Percentiles rank a stretch among this genome's conserved stretches.
These are phyloP conservation scores for Tulasnella sp. DNA, from an alignment of 768 basidiomycete species.

Conservation along the genomic window DNA sequence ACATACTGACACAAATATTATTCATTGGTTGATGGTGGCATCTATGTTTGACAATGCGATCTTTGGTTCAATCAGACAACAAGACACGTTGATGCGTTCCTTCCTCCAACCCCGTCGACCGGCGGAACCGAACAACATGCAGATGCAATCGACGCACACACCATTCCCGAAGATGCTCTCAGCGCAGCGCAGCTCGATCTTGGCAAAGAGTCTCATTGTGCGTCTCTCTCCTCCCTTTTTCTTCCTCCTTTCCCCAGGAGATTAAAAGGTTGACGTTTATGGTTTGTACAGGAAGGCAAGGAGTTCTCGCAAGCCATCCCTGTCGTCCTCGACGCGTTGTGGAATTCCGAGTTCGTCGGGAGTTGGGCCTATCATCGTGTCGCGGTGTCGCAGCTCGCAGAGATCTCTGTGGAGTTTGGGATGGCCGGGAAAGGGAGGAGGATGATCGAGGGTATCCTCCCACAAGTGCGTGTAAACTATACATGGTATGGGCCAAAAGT, in stretches of 20 bases:
- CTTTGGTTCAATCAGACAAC: not conserved
- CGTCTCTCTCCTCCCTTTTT: not conserved
- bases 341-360: constrained; percentile 71
- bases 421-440: constrained; percentile 53
- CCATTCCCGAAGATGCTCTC: constrained; percentile 4
- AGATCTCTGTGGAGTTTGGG: constrained; percentile 65
- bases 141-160: not conserved
- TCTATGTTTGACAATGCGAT: not conserved
- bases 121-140: not conserved
- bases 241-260: not conserved
- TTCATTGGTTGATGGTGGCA: not conserved
- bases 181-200: not conserved
- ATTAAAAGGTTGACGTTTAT: not conserved
- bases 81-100: not conserved
- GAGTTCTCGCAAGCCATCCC: constrained; percentile 54
- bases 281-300: constrained; percentile 40
- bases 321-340: constrained; percentile 56
- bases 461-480: constrained; percentile 42
- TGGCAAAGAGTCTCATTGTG: not conserved
- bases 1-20: too few relatives aligned
- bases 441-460: constrained; percentile 68
- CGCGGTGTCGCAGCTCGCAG: constrained; percentile 61
- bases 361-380: constrained; percentile 56
- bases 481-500: not conserved
- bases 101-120: constrained; percentile 17